Percentiles rank a stretch among this genome's conserved stretches.
These are phyloP conservation scores for Colletotrichum karsti DNA, from an alignment of 2,329 filamentous ascomycete species.

Conservation along the genomic window DNA sequence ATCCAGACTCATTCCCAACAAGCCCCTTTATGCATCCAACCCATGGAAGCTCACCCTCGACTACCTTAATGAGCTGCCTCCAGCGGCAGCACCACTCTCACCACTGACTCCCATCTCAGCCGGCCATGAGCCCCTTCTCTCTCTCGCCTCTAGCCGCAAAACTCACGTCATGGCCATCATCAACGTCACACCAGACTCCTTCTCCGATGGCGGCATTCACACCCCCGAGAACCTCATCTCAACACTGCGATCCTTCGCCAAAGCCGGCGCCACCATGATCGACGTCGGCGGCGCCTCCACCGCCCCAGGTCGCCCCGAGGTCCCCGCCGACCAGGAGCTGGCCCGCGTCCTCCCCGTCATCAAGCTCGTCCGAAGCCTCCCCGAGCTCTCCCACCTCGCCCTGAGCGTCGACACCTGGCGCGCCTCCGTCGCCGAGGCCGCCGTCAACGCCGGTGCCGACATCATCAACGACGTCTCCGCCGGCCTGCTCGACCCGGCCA, in stretches of 20 bases:
- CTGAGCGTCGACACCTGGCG: conserved; percentile 96
- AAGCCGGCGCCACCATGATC: conserved; percentile 80
- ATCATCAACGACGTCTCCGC: conserved; percentile 96
- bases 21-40: conserved; percentile 58
- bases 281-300: conserved; percentile 96
- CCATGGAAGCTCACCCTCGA: conserved; percentile 70
- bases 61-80: conserved; percentile 67
- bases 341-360: conserved; percentile 84
- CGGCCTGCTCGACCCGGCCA: conserved; percentile 78
- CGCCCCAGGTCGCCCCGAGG: conserved; percentile 75
- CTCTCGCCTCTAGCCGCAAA: conserved; percentile 63
- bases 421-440: conserved; percentile 80
- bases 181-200: conserved; percentile 95
- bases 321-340: conserved; percentile 78
- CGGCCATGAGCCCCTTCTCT: conserved; percentile 58
- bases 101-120: conserved; percentile 65
- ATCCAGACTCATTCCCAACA: conserved; percentile 62
- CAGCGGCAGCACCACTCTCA: conserved; percentile 58
- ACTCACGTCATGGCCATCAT: conserved; percentile 94
- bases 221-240: conserved; percentile 60
- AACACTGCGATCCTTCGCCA: conserved; percentile 70
- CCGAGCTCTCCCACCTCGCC: conserved; percentile 69
- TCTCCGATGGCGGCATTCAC: conserved; percentile 87
- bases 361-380: conserved; percentile 72
- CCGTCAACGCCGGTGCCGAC: conserved; percentile 82